Evolutionary conservation across 1,139 yeast genomes (phyloP).

Genomic region (Zygoascus meyerae): DNA sequence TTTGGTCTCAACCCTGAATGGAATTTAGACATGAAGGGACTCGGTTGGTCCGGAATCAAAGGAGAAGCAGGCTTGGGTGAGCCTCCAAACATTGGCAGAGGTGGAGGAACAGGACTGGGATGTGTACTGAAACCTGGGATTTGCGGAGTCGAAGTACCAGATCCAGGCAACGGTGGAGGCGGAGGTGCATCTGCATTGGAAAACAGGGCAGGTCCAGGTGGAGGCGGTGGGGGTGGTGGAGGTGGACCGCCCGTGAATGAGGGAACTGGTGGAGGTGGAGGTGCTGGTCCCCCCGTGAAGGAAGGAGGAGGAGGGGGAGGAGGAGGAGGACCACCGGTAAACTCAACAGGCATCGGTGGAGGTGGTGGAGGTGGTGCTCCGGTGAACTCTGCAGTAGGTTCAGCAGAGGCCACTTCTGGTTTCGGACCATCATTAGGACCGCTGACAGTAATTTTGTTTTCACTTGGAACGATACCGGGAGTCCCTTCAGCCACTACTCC

Average conservation of each 20-base stretch:
- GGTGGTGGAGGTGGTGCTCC: conserved; percentile 7
- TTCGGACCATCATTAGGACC: too few relatives aligned
- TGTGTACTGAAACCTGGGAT: conserved; percentile 19
- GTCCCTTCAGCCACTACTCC: too few relatives aligned
- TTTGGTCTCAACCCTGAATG: conserved; percentile 43
- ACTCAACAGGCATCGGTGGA: conserved; percentile 8
- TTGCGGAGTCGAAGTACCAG: conserved; percentile 18
- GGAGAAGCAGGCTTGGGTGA: conserved; percentile 19
- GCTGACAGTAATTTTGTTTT: not conserved
- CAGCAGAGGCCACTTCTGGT: not conserved
- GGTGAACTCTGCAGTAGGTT: not conserved
- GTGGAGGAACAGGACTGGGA: conserved; percentile 30
- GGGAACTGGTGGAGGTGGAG: conserved; percentile 28
- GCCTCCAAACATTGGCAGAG: conserved; percentile 23
- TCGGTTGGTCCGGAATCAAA: conserved; percentile 19
- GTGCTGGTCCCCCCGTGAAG: conserved; percentile 24
- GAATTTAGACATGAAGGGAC: conserved; percentile 21
- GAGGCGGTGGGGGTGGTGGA: conserved; percentile 31
- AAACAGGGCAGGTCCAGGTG: conserved; percentile 28
- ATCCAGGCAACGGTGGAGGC: conserved; percentile 27
- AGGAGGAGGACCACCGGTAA: conserved; percentile 21
- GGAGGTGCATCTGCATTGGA: conserved; percentile 29
- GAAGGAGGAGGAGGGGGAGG: conserved; percentile 29
- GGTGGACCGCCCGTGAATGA: conserved; percentile 30
- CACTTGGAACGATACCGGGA: too few relatives aligned